Evolutionary conservation across 805 yeast species (phyloP), one percentile per base, ranked within the genome.

Genomic region (Candida schatavii): DNA sequence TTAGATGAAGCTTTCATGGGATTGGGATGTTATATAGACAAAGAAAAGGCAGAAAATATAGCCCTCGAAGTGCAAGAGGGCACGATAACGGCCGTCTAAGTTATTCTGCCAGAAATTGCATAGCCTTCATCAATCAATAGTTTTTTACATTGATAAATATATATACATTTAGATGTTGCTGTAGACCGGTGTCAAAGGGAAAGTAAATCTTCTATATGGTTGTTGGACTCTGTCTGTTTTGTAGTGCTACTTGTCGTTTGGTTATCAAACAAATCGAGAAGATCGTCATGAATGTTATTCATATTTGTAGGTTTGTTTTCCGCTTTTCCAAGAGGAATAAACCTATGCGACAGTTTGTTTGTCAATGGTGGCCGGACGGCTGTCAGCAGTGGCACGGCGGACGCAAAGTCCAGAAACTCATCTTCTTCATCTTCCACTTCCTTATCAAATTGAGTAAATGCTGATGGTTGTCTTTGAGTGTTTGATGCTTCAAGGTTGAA

Each of bases 1-100:
- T 67, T 93, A 40, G 85, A 85, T 44, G 93, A 86, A 50, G 97
- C 98, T 4, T 91, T 90, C 52, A 78, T 82, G 67, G 97, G 98
- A 0, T 68, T 93, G 45, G 90, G 88, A 13, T 89, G 97, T 59
- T 75, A 83, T 44, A 76, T 93, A 21, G 83, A 80, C 34, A 42
- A 50, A 38, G 74, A 70, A 41, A 68, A 67, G 49, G 13, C 27
- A 7, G 27, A 23, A 23, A 11, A 7, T 23, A 11, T 23, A 23
- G n/a, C n/a, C n/a, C 27, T 23, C 27, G 11, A 11, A 7, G 11
- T 7, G 27, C 27, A 23, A 23, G 27, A 23, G 11, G 27, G 11
- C 27, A 23, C 27, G 7, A 11, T 23, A 7, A 23, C 11, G 27
- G 27, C 27, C 7, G 7, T n/a, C n/a, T n/a, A n/a, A n/a, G n/a